Evolutionary conservation across 78 protist genomes (phyloP).

Genomic region (Chrysochromulina tobinii): DNA sequence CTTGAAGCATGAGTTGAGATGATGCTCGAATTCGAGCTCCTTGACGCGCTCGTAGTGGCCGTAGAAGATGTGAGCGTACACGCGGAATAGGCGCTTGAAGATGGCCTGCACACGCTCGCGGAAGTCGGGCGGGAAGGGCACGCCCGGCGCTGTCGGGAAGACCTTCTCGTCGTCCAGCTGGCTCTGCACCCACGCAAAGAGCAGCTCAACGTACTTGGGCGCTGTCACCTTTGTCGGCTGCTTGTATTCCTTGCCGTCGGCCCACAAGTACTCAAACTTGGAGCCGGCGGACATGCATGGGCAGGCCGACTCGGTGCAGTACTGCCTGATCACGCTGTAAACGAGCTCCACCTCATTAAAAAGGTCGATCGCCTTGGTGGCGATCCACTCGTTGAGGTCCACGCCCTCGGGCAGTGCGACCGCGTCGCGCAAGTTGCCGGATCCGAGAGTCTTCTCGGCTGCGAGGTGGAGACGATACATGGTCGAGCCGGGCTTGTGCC

Average conservation of each 20-base stretch:
- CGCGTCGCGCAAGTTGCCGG: slow-evolving; percentile 67
- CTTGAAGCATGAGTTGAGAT: slow-evolving; percentile 50
- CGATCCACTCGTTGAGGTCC: slow-evolving; percentile 95
- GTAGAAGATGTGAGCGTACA: slow-evolving; percentile 97
- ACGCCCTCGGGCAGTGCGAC: slow-evolving; percentile 95
- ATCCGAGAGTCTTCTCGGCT: neutral
- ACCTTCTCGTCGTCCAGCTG: slow-evolving; percentile 88
- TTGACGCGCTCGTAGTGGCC: slow-evolving; percentile 77
- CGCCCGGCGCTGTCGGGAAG: slow-evolving; percentile 73
- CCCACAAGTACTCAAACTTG: neutral
- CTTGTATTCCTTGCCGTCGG: neutral
- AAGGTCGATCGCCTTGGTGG: slow-evolving; percentile 94
- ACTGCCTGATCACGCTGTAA: slow-evolving; percentile 93
- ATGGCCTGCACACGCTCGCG: slow-evolving; percentile 71
- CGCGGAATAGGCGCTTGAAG: slow-evolving; percentile 91
- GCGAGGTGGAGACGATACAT: neutral
- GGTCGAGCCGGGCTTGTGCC: neutral
- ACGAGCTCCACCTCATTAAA: slow-evolving; percentile 93
- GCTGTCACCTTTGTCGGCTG: neutral
- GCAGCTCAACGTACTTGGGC: neutral
- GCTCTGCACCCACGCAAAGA: slow-evolving; percentile 55
- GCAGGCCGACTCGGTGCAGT: slow-evolving; percentile 59
- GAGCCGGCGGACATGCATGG: slow-evolving; percentile 47
- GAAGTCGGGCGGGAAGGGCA: slow-evolving; percentile 91
- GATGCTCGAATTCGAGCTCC: slow-evolving; percentile 48